These are phyloP conservation scores for Colletotrichum kahawae DNA, from an alignment of 2,329 filamentous ascomycete species.

Conservation along the genomic window DNA sequence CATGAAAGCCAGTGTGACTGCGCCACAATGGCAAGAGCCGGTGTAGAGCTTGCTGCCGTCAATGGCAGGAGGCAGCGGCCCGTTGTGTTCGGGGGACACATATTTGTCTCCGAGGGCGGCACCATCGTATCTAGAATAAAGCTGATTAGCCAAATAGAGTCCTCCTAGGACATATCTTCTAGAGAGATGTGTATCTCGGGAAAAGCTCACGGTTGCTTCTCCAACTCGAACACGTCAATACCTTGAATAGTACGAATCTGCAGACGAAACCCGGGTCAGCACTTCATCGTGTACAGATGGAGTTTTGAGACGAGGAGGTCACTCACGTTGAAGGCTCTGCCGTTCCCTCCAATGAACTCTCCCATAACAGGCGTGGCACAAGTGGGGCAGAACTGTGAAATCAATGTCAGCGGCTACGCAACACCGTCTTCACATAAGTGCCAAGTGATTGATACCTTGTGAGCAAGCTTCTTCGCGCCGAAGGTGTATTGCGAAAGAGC, in stretches of 20 bases:
- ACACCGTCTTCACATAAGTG: too few relatives aligned
- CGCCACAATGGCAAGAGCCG: slow-evolving; percentile 59
- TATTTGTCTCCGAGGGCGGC: slow-evolving; percentile 34
- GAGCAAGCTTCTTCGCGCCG: slow-evolving; percentile 37
- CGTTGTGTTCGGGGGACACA: slow-evolving; percentile 39
- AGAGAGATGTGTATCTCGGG: fast-evolving
- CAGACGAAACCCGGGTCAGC: not conserved
- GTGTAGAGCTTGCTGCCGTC: slow-evolving; percentile 47
- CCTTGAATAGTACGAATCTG: slow-evolving; percentile 48
- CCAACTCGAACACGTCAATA: slow-evolving; percentile 44
- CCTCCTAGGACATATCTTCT: not conserved
- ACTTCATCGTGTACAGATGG: not conserved
- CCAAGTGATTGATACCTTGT: slow-evolving; percentile 39
- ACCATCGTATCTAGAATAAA: slow-evolving; percentile 41
- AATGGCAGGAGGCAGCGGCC: slow-evolving; percentile 41
- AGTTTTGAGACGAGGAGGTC: too few relatives aligned
- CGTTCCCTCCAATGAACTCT: slow-evolving; percentile 27
- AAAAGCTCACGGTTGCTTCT: slow-evolving; percentile 37
- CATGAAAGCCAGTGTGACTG: slow-evolving; percentile 47
- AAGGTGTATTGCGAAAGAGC: slow-evolving; percentile 50
- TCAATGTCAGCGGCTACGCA: not conserved
- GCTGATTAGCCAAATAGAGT: not conserved
- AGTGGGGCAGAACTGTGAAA: slow-evolving; percentile 53
- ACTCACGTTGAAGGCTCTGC: slow-evolving; percentile 46
- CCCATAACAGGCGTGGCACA: slow-evolving; percentile 52